These are phyloP conservation scores for Phytophthora tentaculata DNA, from an alignment of 352 stramenopile genomes.

Conservation along the genomic window DNA sequence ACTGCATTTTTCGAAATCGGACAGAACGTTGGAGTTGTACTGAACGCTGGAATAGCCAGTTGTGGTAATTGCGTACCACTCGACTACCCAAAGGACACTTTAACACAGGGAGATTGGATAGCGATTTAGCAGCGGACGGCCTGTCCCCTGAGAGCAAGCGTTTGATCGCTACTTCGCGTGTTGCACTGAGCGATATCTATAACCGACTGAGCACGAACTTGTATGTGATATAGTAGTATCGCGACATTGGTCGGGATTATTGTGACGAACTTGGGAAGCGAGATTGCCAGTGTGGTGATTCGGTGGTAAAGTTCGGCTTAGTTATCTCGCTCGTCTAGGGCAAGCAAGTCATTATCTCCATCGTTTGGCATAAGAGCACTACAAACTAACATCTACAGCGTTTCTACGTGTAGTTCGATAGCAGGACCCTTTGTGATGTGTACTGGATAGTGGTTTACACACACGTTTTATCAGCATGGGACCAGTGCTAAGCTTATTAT, in stretches of 20 bases:
- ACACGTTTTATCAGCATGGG: too few species aligned
- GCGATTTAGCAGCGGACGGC: conserved; percentile 13
- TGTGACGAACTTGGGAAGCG: neutral
- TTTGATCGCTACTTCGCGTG: conserved; percentile 12
- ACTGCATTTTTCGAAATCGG: conserved; percentile 10
- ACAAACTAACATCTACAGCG: too few species aligned
- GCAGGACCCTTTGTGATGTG: too few species aligned
- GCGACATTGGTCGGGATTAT: neutral
- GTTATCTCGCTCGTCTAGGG: too few species aligned
- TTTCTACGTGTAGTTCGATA: too few species aligned
- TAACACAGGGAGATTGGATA: conserved; percentile 19
- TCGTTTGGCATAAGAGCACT: too few species aligned
- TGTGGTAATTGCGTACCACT: conserved; percentile 15
- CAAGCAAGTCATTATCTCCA: too few species aligned
- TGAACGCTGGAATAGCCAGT: conserved; percentile 14
- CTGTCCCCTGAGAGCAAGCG: conserved; percentile 19
- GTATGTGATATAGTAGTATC: neutral
- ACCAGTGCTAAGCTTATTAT: too few species aligned
- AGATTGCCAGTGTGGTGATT: too few species aligned
- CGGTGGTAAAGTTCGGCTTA: too few species aligned
- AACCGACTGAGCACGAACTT: neutral
- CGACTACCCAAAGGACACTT: conserved; percentile 38
- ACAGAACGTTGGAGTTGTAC: neutral
- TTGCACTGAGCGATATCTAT: neutral
- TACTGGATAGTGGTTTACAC: too few species aligned